Base-by-base conservation (phyloP, 176 grass and related monocot genomes). In the Triticum dicoccoides region DNA sequence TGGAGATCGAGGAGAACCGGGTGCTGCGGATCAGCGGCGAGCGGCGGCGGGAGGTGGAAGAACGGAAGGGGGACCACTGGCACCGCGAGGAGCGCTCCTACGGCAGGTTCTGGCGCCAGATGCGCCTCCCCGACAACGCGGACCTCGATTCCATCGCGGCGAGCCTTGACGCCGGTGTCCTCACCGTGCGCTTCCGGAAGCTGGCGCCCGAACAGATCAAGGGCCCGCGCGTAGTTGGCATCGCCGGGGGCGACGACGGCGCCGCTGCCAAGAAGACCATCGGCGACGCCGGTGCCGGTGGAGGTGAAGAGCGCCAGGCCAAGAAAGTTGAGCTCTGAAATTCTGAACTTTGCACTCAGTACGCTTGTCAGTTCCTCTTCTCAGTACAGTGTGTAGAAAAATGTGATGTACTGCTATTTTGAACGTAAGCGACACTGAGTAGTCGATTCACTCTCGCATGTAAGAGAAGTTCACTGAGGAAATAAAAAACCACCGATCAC, bases 101-200 rank as follows among this genome's bases (percentile, higher is more conserved):
- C 58, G 95, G 95, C 52, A 79, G 86, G 83, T 98, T 98, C 95
- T 98, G 95, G 95, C 93, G 95, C 29, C 93, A 93, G 76, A 90
- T 98, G 83, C 86, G 95, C 42, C 88, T 98, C 29, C 95, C 95
- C 23, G 89, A 95, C 66, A 98, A 93, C 79, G 91, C 85, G 8
- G 91, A 98, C 69, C 70, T 98, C 32, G 95, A 95, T 59, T 73
- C 89, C 4, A 72, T 93, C 41, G 77, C 81, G 15, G 93, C 93
- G 5, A 78, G 54, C 58, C 87, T 98, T 23, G 91, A 95, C 32
- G 76, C 47, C 38, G 95, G 95, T 18, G 89, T 93, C 21, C 93
- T 98, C 67, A 88, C 86, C 14, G 83, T 98, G 61, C 74, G 83
- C 5, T 86, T 95, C 25, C 15, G 30, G 15, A 98, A 98, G 88